Base-by-base conservation (phyloP, 306 rosid genomes). In the Rosa chinensis region DNA sequence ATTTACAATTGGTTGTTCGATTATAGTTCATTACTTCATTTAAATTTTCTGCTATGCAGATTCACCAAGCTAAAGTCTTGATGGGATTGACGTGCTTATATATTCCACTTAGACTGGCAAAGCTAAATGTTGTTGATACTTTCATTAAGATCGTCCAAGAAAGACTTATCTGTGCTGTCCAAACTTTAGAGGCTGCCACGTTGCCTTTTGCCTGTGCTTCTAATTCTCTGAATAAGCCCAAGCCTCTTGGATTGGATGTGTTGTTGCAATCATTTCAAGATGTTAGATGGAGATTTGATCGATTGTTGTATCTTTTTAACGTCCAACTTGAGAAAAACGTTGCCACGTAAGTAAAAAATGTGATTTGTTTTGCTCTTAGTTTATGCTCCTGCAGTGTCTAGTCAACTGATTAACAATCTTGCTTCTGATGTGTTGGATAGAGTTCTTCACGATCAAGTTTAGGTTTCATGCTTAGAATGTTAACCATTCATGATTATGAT, bases 271-370 rank as follows among this genome's bases (percentile, higher is more conserved):
- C 93, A 72, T 76, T 93, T 62, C 77, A 68, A 66, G 91, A 93
- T 85, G 62, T 95, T 82, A 81, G 78, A 72, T 91, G 94, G 99
- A 85, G 86, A 89, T 83, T 93, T 45, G 80, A 89, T n/a, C 87
- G 99, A 80, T 66, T 91, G 80, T 72, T 89, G 49, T 95, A 93
- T 88, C 85, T 93, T 64, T 93, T 95, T 83, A 85, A 95, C 80
- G 77, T 95, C 79, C 98, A 91, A 79, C 87, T 95, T 35, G 99
- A 95, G 82, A 90, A 90, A 86, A 95, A 95, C 80, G 92, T 93
- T 86, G 93, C 90, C 84, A 93, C 94, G 99, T 95, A 93, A 95
- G 99, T 90, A 52, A 71, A 69, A 25, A 72, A 48, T 74, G 18
- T 37, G 4, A 28, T 18, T 50, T 43, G 1, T 49, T 66, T 49